Evolutionary conservation across 495 filamentous ascomycete genomes (phyloP), one percentile per base, ranked within the genome.

Genomic region (Aspergillus homomorphus): DNA sequence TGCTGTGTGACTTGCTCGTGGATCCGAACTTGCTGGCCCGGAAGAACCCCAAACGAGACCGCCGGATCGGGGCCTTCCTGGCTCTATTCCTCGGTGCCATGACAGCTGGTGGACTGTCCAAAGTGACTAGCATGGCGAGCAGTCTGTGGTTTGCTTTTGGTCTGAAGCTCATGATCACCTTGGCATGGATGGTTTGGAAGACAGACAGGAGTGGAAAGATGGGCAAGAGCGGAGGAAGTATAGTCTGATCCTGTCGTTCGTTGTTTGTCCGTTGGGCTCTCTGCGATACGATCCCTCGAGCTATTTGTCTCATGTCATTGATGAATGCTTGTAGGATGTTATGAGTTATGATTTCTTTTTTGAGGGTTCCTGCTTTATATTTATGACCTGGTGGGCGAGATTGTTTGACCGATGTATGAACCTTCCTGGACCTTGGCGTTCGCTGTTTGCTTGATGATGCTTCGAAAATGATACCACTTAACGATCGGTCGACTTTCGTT

Each of bases 1-100:
- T 89, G 43, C 77, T 89, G 41, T 87, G 83, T 62, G 87, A 89
- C 59, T 62, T 90, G 1, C 58, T 77, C 4, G 61, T 73, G 2
- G 74, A 77, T 53, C 60, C 66, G 16, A 68, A 72, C 0, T 50
- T 76, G 21, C 55, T 62, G 16, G 66, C 60, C 44, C 67, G 63
- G 41, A 64, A 51, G 1, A 75, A 75, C 38, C 63, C 62, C 0
- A 71, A 67, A 46, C 63, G 73, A 3, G 74, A 77, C 45, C 63
- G 73, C 8, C 58, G 73, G 3, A 55, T 70, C 6, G 74, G 61
- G 0, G 65, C 67, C 2, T 74, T 77, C 23, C 38, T 76, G 8
- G 69, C 70, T 0, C 50, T 74, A 15, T 73, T 76, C 24, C 44
- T 72, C 1, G 74, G 74, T 15, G 73, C 74, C 0, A 74, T 76